These are phyloP conservation scores for Fraxinus floribunda DNA, from an alignment of 305 asterid species.

Conservation along the genomic window DNA sequence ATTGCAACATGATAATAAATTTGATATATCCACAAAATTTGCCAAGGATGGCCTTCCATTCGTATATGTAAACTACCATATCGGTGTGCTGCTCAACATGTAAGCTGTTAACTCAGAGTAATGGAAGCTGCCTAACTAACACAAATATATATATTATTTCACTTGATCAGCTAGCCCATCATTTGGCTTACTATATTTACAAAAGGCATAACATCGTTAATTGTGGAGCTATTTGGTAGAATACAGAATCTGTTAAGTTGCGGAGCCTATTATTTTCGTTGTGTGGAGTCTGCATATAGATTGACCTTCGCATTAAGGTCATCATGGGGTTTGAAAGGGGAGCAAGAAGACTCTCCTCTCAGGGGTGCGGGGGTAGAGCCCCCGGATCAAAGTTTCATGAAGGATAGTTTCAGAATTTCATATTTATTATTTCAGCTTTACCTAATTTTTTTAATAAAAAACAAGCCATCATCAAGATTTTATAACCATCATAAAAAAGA, in stretches of 20 bases:
- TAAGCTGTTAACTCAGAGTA: slow-evolving; percentile 1
- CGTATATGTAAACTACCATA: background rate
- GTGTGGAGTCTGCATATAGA: background rate
- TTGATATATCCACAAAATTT: slow-evolving; percentile 20
- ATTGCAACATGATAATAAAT: slow-evolving; percentile 11
- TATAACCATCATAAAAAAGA: background rate
- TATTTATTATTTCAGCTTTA: background rate
- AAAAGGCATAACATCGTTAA: background rate
- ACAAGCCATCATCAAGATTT: background rate
- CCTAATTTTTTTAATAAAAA: background rate
- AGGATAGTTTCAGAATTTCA: background rate
- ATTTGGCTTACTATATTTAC: background rate
- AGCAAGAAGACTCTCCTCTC: background rate
- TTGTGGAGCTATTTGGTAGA: background rate
- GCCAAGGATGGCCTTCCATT: slow-evolving; percentile 8
- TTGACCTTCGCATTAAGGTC: background rate
- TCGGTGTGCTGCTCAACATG: background rate
- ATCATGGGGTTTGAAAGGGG: background rate
- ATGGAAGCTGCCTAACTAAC: background rate
- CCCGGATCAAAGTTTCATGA: background rate
- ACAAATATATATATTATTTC: slow-evolving; percentile 3
- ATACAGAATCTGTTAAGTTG: background rate
- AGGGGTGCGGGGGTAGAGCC: background rate
- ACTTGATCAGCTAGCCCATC: background rate
- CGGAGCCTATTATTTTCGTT: background rate